A percentile compares a stretch with the other conserved stretches of the same genome.
phyloP scores from a whole-genome alignment of 2,329 filamentous ascomycete genomes.

The Fusarium stilboides region DNA sequence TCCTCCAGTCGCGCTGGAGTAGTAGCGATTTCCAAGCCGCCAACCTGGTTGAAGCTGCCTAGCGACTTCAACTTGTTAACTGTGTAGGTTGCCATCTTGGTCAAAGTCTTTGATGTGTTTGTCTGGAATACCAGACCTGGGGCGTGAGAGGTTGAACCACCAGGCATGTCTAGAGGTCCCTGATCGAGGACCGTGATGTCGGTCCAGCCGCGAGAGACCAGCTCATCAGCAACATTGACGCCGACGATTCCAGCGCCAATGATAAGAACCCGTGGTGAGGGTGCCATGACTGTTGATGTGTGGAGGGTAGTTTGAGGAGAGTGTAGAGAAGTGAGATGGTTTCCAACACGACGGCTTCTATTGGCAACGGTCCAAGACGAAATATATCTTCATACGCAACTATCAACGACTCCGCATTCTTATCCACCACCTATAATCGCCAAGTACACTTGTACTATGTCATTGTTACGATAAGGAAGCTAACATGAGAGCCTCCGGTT shows the following conservation, averaged over 20 bases:
- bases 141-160: constrained; percentile 76
- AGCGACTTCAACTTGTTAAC: constrained; percentile 72
- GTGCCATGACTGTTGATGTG: constrained; percentile 30
- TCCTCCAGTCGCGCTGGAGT: constrained; percentile 72
- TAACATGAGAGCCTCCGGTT: constrained; percentile 42
- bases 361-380: constrained; percentile 33
- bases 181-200: constrained; percentile 77
- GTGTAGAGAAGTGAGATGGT: constrained; percentile 17
- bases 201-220: constrained; percentile 73
- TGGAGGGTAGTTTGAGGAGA: constrained; percentile 1
- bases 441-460: constrained; percentile 30
- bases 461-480: constrained; percentile 41
- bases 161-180: constrained; percentile 73
- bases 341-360: constrained; percentile 32
- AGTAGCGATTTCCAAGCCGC: constrained; percentile 74
- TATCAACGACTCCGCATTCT: constrained; percentile 28
- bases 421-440: constrained; percentile 18
- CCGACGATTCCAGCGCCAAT: constrained; percentile 77
- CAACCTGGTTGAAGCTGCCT: constrained; percentile 74
- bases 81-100: constrained; percentile 72
- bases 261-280: constrained; percentile 66
- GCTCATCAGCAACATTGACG: constrained; percentile 75
- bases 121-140: constrained; percentile 77
- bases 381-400: constrained; percentile 38
- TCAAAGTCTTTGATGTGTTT: constrained; percentile 71